Percentiles rank a stretch among this genome's conserved stretches.
phyloP scores from a whole-genome alignment of 148 eudicot species.

The Rheum nobile region DNA sequence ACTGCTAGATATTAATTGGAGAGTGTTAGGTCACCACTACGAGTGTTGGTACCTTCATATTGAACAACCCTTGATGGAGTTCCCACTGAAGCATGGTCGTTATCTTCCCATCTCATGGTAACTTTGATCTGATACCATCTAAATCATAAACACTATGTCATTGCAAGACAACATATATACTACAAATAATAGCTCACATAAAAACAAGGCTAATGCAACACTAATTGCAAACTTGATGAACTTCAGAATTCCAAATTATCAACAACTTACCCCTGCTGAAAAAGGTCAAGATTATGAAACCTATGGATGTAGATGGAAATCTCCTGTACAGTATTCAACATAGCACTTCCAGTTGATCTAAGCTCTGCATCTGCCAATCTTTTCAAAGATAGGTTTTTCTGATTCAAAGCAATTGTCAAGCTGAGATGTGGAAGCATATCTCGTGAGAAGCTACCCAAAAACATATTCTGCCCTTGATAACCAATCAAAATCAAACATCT shows the following conservation, averaged over 20 bases:
- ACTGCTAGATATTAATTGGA: neutral
- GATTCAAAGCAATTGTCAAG: conserved; percentile 6
- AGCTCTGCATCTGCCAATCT: conserved; percentile 54
- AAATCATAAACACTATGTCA: neutral
- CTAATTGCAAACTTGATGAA: neutral
- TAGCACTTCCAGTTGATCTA: conserved; percentile 33
- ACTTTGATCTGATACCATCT: conserved; percentile 98
- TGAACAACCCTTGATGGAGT: conserved; percentile 88
- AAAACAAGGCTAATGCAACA: neutral
- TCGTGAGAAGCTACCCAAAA: neutral
- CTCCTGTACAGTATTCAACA: conserved; percentile 84
- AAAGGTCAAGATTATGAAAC: conserved; percentile 95
- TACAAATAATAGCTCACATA: neutral
- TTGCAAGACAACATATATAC: neutral
- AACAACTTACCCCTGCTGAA: conserved; percentile 82
- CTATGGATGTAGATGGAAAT: conserved; percentile 86
- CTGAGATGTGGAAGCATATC: conserved; percentile 3
- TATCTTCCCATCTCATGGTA: conserved; percentile 88
- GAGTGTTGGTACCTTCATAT: conserved; percentile 51
- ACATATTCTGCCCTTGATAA: neutral
- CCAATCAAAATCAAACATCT: neutral
- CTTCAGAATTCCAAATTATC: neutral
- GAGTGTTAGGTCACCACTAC: neutral
- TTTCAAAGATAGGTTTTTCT: conserved; percentile 27
- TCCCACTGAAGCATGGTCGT: conserved; percentile 34